A percentile compares a stretch with the other conserved stretches of the same genome.
Conservation (phyloP, 495 filamentous ascomycete genomes). For the Lindgomyces ingoldianus region DNA sequence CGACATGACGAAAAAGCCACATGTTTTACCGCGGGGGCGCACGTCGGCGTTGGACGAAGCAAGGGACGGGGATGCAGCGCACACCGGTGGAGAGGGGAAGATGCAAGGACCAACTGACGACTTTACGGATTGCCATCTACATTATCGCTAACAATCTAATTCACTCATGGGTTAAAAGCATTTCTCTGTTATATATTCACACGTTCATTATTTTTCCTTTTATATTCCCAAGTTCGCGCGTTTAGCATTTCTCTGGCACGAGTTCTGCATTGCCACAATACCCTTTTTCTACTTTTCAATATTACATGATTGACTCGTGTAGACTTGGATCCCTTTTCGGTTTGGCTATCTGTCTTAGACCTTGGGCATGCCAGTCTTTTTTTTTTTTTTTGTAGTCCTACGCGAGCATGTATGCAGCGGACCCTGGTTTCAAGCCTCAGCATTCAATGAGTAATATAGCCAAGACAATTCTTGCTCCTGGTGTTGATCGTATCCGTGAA, state of each 20-base stretch:
- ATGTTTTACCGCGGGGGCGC: conserved; percentile 1
- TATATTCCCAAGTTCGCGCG: background rate
- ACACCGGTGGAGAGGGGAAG: background rate
- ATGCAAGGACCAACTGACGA: conserved; percentile 7
- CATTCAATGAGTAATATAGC: too few species aligned
- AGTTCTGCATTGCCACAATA: conserved; percentile 18
- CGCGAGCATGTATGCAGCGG: too few species aligned
- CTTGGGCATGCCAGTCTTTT: too few species aligned
- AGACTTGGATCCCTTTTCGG: background rate
- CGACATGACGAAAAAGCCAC: conserved; percentile 11
- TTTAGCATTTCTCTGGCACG: conserved; percentile 1
- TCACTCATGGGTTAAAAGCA: too few species aligned
- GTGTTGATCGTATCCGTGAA: too few species aligned
- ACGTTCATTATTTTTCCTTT: conserved; percentile 9
- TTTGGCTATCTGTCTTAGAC: background rate
- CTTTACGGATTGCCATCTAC: conserved; percentile 11
- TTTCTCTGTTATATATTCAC: conserved; percentile 22
- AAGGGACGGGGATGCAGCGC: conserved; percentile 2
- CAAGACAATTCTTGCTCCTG: too few species aligned
- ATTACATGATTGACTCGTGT: conserved; percentile 15
- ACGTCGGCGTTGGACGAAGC: background rate
- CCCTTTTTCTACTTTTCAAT: conserved; percentile 8
- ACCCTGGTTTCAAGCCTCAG: too few species aligned
- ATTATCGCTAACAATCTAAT: background rate
- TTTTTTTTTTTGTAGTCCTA: background rate